A percentile compares a stretch with the other conserved stretches of the same genome.
These are phyloP conservation scores for Xylariomycetidae sp. DNA, from an alignment of 2,329 filamentous ascomycete genomes.

Conservation along the genomic window DNA sequence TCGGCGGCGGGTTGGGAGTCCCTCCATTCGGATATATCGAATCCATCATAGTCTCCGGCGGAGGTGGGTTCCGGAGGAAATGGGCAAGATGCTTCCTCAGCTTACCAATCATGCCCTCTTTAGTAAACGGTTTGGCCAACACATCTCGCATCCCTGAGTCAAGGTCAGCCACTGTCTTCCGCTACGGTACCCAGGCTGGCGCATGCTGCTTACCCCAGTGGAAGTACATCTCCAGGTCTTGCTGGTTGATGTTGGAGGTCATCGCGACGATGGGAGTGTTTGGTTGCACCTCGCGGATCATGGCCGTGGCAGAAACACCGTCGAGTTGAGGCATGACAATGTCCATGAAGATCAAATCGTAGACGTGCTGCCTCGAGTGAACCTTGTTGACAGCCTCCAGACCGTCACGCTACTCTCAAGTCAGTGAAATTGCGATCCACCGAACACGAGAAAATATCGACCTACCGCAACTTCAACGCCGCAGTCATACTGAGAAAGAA, in stretches of 20 bases:
- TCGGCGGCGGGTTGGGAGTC: constrained; percentile 23
- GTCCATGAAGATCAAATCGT: constrained; percentile 75
- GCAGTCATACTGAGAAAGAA: constrained; percentile 59
- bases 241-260: constrained; percentile 96
- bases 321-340: constrained; percentile 98
- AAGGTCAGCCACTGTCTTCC: constrained; percentile 7
- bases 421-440: constrained; percentile 13
- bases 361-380: constrained; percentile 43
- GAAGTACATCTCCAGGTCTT: constrained; percentile 96
- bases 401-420: constrained; percentile 62
- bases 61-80: constrained; percentile 62
- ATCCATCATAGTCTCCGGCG: constrained; percentile 31
- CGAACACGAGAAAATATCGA: constrained; percentile 24
- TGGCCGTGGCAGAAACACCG: constrained; percentile 87
- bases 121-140: constrained; percentile 92
- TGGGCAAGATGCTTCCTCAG: constrained; percentile 85
- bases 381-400: constrained; percentile 88
- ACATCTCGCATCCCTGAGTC: constrained; percentile 89
- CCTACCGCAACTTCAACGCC: constrained; percentile 60
- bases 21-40: constrained; percentile 25
- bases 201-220: constrained; percentile 67
- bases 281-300: constrained; percentile 81
- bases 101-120: constrained; percentile 75
- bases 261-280: constrained; percentile 90
- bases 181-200: background rate